These are phyloP conservation scores for Dendrobium catenatum DNA, from an alignment of 106 monocot species.

Conservation along the genomic window DNA sequence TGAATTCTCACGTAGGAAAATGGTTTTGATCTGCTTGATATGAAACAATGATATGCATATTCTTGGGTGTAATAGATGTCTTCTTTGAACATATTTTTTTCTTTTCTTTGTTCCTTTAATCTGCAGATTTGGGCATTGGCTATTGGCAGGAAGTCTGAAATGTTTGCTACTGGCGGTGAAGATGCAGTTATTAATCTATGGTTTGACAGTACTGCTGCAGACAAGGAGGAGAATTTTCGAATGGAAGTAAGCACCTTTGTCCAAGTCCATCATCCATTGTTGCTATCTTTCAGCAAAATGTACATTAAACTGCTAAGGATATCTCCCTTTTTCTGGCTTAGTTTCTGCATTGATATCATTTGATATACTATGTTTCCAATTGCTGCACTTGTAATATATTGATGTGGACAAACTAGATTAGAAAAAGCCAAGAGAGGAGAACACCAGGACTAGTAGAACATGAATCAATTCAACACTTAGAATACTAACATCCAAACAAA, in stretches of 20 bases:
- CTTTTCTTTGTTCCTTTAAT: background rate
- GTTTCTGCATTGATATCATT: background rate
- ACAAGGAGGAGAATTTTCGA: conserved; percentile 72
- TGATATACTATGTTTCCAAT: background rate
- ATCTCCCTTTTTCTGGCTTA: too few species aligned
- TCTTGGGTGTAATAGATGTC: background rate
- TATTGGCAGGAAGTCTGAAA: conserved; percentile 84
- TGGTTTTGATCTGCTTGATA: background rate
- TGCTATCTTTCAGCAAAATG: background rate
- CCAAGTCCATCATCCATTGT: background rate
- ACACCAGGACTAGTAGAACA: too few species aligned
- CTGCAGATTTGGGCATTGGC: conserved; percentile 87
- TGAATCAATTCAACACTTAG: too few species aligned
- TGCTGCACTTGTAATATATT: background rate
- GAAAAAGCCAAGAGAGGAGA: too few species aligned
- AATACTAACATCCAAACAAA: too few species aligned
- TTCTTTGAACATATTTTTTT: background rate
- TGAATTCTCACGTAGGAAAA: background rate
- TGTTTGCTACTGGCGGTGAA: conserved; percentile 86
- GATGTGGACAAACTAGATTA: too few species aligned
- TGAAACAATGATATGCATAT: background rate
- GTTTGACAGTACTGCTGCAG: conserved; percentile 73
- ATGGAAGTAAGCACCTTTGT: conserved; percentile 48
- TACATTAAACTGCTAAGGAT: background rate
- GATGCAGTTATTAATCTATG: conserved; percentile 83